Conservation (phyloP, 331 rosid genomes). For the Saraca asoca region DNA sequence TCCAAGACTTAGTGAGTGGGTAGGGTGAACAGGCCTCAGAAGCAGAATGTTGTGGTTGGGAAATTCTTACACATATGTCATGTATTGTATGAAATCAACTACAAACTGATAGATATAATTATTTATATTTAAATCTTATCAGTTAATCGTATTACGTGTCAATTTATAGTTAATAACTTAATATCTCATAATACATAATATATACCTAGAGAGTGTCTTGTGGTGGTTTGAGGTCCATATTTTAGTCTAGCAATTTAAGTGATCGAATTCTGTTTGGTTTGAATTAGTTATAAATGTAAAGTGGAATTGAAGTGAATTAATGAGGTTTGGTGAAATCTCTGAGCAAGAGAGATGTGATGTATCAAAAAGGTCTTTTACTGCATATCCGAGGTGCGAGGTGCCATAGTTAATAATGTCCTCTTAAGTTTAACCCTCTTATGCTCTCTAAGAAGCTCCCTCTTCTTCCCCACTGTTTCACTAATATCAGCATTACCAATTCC, state of each 20-base stretch:
- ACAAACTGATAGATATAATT: no score
- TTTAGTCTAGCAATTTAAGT: constrained; percentile 26
- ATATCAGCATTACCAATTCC: constrained; percentile 38
- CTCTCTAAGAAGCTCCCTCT: neutral
- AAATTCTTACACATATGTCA: no score
- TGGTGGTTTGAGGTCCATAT: neutral
- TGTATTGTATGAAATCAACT: no score
- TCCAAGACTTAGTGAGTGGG: neutral
- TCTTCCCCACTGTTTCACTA: constrained; percentile 17
- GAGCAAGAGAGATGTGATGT: constrained; percentile 51
- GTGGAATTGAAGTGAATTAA: constrained; percentile 51
- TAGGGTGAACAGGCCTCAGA: no score
- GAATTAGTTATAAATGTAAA: constrained; percentile 29
- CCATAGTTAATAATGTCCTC: constrained; percentile 53
- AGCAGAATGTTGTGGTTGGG: no score
- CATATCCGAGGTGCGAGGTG: constrained; percentile 66
- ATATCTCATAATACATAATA: no score
- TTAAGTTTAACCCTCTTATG: constrained; percentile 35
- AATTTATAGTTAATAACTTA: no score
- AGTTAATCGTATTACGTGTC: no score
- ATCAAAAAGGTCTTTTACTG: constrained; percentile 47
- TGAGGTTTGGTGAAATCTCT: constrained; percentile 62
- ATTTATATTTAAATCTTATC: no score
- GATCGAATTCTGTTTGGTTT: constrained; percentile 35
- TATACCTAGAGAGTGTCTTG: no score